phyloP scores from a whole-genome alignment of 176 grass and related monocot genomes.

The Paspalum notatum region DNA sequence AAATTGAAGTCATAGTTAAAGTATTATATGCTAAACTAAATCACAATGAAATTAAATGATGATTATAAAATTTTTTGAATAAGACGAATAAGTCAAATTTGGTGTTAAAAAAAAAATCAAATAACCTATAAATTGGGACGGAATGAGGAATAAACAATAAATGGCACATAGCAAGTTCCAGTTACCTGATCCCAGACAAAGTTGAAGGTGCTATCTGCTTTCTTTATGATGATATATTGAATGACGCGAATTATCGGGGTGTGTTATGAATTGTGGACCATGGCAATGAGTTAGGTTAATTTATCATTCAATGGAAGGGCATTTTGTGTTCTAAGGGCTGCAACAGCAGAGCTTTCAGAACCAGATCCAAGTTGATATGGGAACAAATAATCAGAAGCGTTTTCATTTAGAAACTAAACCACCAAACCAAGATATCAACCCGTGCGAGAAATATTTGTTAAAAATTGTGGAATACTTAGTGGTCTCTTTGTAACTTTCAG shows the following conservation, averaged over 20 bases:
- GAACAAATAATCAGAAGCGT: not conserved
- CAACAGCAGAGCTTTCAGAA: not conserved
- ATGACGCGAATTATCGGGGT: not conserved
- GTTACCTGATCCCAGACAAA: not conserved
- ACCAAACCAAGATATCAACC: too few relatives aligned
- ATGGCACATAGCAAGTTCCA: conserved; percentile 3
- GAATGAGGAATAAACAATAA: too few relatives aligned
- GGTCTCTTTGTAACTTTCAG: too few relatives aligned
- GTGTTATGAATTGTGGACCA: not conserved
- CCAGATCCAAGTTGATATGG: not conserved
- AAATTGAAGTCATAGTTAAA: too few relatives aligned
- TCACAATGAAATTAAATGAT: too few relatives aligned
- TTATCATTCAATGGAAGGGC: not conserved
- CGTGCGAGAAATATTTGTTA: too few relatives aligned
- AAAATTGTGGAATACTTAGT: too few relatives aligned
- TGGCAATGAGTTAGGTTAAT: not conserved
- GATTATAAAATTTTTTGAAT: too few relatives aligned
- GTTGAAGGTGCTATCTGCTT: not conserved
- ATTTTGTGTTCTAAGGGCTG: not conserved
- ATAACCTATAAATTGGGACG: too few relatives aligned
- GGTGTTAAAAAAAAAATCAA: too few relatives aligned
- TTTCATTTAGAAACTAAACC: not conserved
- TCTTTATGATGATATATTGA: not conserved
- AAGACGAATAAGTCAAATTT: too few relatives aligned
- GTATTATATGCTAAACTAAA: too few relatives aligned